phyloP scores from a whole-genome alignment of 176 grass and related monocot genomes.

The Zea mays region DNA sequence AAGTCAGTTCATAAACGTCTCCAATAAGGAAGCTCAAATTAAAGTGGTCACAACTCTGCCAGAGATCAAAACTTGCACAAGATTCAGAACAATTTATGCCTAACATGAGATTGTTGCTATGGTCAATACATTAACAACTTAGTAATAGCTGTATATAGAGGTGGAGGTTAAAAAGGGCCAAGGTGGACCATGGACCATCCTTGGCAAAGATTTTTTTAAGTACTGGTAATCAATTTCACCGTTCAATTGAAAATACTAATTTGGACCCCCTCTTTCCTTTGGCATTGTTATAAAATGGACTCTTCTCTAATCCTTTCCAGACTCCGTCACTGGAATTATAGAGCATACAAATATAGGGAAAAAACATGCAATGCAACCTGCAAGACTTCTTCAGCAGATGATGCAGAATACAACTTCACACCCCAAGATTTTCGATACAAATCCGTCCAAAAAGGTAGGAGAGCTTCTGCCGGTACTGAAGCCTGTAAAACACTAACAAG shows the following conservation, averaged over 20 bases:
- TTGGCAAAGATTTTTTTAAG: background rate
- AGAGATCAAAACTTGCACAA: constrained; percentile 1
- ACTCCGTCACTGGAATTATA: background rate
- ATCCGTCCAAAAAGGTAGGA: constrained; percentile 70
- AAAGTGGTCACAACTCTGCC: background rate
- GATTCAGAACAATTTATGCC: background rate
- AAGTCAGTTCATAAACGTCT: background rate
- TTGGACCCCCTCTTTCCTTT: background rate
- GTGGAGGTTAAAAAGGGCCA: background rate
- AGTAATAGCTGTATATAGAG: background rate
- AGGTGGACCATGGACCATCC: background rate
- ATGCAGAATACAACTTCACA: constrained; percentile 64
- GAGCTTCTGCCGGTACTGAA: constrained; percentile 77
- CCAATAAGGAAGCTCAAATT: constrained; percentile 1
- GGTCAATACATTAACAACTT: constrained; percentile 24
- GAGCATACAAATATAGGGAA: constrained; percentile 1
- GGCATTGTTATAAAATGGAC: background rate
- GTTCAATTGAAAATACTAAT: background rate
- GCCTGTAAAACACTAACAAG: constrained; percentile 52
- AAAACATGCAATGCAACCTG: constrained; percentile 47
- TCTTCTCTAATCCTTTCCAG: background rate
- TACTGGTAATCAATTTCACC: background rate
- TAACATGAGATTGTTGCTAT: constrained; percentile 13
- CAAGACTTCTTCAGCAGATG: constrained; percentile 60
- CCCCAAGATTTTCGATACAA: constrained; percentile 85